Evolutionary conservation across 2,329 filamentous ascomycete genomes (phyloP), one percentile per base, ranked within the genome.

Genomic region (Ophiostoma perfectum): DNA sequence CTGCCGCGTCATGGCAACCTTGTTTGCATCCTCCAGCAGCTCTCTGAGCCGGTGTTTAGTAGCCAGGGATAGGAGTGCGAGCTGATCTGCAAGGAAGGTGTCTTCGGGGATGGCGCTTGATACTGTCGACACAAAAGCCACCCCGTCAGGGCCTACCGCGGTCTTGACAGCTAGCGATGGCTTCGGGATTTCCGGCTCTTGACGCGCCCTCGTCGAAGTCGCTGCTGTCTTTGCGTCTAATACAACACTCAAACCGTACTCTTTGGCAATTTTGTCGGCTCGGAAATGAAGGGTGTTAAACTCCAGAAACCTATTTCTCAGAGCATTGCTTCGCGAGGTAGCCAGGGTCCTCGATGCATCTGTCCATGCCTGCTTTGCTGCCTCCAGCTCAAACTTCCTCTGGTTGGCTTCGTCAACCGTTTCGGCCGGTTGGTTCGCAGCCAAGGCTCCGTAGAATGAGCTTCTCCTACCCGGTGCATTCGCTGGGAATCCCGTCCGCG

Each of bases 1-100:
- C 75, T 91, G 90, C 67, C 94, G 87, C 70, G 86, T 90, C 70
- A 84, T 83, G 3, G 92, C 86, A 63, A 96, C 79, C 9, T 84
- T 83, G 67, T 88, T 86, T 11, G 92, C 88, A 73, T 97, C 93
- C 74, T 93, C 90, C 3, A 97, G 75, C 42, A 97, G 79, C 12
- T 88, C 86, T 67, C 91, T 84, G 49, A 97, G 74, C 41, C 92
- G 86, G 73, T 96, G 90, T 75, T 94, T 92, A 9, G 92, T 88
- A 18, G 91, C 91, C 68, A 97, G 84, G 5, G 92, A 95, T 69
- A 97, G 77, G 16, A 97, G 82, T 39, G 91, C 90, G 62, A 97
- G 80, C 72, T 97, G 90, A 70, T 97, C 93, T 14, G 90, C 89
- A 45, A 97, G 81, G 67, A 86, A 88, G 1, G 91, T 87, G 60